A percentile compares a stretch with the other conserved stretches of the same genome.
These are phyloP conservation scores for Fusarium sp. DNA, from an alignment of 2,329 filamentous ascomycete species.

Conservation along the genomic window DNA sequence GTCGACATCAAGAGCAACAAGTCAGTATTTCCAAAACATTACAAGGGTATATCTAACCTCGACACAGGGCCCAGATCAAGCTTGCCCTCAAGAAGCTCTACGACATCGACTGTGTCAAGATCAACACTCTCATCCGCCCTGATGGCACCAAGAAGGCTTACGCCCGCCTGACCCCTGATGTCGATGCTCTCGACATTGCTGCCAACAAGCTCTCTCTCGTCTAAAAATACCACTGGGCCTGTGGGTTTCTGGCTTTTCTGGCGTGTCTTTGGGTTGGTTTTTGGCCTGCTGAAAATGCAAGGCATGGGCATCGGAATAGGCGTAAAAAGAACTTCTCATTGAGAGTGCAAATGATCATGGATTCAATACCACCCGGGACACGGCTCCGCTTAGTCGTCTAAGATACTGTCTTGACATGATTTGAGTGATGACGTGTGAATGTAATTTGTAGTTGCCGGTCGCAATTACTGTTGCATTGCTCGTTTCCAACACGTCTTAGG, in stretches of 20 bases:
- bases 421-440: neutral
- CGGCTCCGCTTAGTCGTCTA: constrained; percentile 21
- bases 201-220: constrained; percentile 97
- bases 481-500: neutral
- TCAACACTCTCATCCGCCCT: constrained; percentile 98
- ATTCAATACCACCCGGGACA: constrained; percentile 48
- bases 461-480: too few species aligned
- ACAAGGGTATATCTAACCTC: neutral
- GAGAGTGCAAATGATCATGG: constrained; percentile 52
- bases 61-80: constrained; percentile 91
- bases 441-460: neutral
- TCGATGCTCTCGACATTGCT: constrained; percentile 98
- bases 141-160: constrained; percentile 99
- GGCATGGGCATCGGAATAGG: constrained; percentile 54
- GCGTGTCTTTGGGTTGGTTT: constrained; percentile 48
- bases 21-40: neutral
- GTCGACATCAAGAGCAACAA: constrained; percentile 97
- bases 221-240: constrained; percentile 41
- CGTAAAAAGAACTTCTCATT: constrained; percentile 52
- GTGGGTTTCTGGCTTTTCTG: constrained; percentile 50
- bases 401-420: neutral
- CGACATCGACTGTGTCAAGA: constrained; percentile 97
- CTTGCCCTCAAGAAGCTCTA: constrained; percentile 98
- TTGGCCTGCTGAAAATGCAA: constrained; percentile 55
- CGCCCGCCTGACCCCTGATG: constrained; percentile 92